Percentiles rank a stretch among this genome's conserved stretches.
Conservation (phyloP, 345 rosid species). For the Eucalyptus microcorys region DNA sequence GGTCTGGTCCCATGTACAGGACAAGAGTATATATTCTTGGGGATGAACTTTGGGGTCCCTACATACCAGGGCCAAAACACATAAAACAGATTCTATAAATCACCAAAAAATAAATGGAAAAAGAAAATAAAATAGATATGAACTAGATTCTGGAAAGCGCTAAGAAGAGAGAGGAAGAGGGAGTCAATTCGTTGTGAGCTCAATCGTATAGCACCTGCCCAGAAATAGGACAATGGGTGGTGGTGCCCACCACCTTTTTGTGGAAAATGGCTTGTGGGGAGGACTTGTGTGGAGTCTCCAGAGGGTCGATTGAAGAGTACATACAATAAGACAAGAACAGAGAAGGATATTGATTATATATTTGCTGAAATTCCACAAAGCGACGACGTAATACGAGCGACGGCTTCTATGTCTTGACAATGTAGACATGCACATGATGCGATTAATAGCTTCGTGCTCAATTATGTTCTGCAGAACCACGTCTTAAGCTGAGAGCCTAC, state of each 20-base stretch:
- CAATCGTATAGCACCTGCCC: not conserved
- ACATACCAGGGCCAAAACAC: not conserved
- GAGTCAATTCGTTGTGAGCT: not conserved
- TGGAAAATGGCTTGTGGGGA: not conserved
- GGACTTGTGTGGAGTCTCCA: not conserved
- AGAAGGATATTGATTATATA: not conserved
- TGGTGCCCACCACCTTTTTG: not conserved
- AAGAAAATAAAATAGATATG: not conserved
- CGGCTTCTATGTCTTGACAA: not conserved
- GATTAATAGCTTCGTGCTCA: not conserved
- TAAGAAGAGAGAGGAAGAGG: not conserved
- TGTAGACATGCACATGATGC: not conserved
- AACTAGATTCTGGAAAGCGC: not conserved
- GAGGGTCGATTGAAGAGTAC: not conserved
- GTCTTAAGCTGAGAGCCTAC: not conserved
- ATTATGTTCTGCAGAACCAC: not conserved
- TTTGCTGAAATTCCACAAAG: not conserved
- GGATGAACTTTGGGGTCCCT: not conserved
- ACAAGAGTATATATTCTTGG: not conserved
- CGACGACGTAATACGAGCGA: not conserved
- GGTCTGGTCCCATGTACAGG: not conserved
- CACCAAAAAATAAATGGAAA: not conserved
- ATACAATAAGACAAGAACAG: not conserved
- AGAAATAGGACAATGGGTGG: not conserved
- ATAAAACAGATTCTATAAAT: not conserved